Evolutionary conservation across 805 yeast species (phyloP).

Genomic region (Pichia nakasei): DNA sequence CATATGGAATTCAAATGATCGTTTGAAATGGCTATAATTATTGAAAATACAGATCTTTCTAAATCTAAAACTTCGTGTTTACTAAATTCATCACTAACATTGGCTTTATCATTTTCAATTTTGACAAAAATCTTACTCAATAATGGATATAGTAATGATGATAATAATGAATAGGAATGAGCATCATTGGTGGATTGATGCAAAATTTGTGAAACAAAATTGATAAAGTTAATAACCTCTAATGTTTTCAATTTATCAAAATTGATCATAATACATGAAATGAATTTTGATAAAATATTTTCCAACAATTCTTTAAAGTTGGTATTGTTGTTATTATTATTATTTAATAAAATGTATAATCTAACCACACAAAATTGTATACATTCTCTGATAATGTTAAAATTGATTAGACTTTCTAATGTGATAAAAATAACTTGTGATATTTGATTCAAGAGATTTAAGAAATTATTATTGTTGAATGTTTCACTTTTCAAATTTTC

Average conservation of each 20-base stretch:
- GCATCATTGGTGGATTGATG: constrained; percentile 52
- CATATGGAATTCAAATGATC: constrained; percentile 77
- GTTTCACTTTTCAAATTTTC: constrained; percentile 32
- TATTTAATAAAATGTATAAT: constrained; percentile 64
- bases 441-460: constrained; percentile 25
- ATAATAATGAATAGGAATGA: constrained; percentile 64
- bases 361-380: constrained; percentile 83
- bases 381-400: constrained; percentile 72
- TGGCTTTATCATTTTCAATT: constrained; percentile 16
- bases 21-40: constrained; percentile 59
- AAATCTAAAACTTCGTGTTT: constrained; percentile 54
- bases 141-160: constrained; percentile 68
- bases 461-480: constrained; percentile 23
- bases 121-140: constrained; percentile 48
- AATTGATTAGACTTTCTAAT: constrained; percentile 60
- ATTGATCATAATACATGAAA: constrained; percentile 53
- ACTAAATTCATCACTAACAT: constrained; percentile 26
- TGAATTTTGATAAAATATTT: constrained; percentile 53
- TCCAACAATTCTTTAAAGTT: constrained; percentile 25
- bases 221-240: constrained; percentile 73
- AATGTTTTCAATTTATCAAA: constrained; percentile 47
- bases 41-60: constrained; percentile 60
- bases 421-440: constrained; percentile 81
- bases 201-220: constrained; percentile 81
- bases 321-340: constrained; percentile 30